Base-by-base conservation (phyloP, 306 rosid species). In the Vigna mungo region DNA sequence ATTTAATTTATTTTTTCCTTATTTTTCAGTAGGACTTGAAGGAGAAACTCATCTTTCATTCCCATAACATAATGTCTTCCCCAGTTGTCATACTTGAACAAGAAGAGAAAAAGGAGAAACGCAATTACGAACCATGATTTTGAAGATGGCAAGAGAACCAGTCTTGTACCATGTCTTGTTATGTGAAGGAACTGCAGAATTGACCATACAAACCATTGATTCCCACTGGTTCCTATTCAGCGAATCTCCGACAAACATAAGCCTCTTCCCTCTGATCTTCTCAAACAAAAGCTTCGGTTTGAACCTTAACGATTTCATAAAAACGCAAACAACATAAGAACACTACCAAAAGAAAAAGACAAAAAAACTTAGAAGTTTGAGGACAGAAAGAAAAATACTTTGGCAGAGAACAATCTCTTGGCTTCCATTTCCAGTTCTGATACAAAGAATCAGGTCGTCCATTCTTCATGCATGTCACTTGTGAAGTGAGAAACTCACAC, bases 401-500 rank as follows among this genome's bases (percentile, higher is more conserved):
- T 11, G 98, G 99, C 59, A 96, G 69, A 85, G 92, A 88, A 36
- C 99, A 96, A 36, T 86, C 94, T 88, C 89, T 88, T 47, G 99
- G 99, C n/a, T 96, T 96, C 99, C 99, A 96, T 68, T 83, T 96
- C 99, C 99, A 96, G 12, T 87, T 92, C 79, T 96, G 99, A 68
- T 84, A 92, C 76, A 87, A 44, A 52, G 98, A 87, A 65, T 96
- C 99, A 17, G 78, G 82, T 78, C 99, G 82, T 80, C 99, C 98
- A 78, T 96, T 96, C 69, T 86, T 92, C 96, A 92, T 70, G 83
- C 99, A 96, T 7, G 99, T 96, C 10, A 96, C 99, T 87, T 96
- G 99, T 0, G 91, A 85, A 4, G 99, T 91, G 32, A 96, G 90
- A 67, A 96, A 96, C 44, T 96, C 99, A 61, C 99, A 96, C 75